These are phyloP conservation scores for Solanum lycopersicoides DNA, from an alignment of 257 asterid genomes.

Conservation along the genomic window DNA sequence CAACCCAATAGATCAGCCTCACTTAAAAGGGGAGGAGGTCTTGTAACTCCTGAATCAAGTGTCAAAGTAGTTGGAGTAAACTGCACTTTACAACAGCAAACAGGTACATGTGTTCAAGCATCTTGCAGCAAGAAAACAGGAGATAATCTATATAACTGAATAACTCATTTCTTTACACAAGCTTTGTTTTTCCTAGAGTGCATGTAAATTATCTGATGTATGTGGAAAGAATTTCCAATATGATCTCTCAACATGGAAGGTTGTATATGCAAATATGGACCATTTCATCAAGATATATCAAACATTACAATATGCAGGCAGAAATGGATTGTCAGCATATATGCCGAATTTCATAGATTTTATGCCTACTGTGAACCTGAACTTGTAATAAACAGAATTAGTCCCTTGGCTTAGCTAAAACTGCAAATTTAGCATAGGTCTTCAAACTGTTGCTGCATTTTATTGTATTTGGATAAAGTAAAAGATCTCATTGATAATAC, in stretches of 20 bases:
- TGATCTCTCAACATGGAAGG: background rate
- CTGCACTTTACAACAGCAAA: constrained; percentile 30
- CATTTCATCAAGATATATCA: background rate
- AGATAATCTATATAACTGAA: background rate
- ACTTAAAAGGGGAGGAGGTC: constrained; percentile 93
- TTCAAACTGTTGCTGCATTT: background rate
- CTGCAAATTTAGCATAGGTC: background rate
- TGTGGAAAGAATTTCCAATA: background rate
- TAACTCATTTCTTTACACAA: background rate
- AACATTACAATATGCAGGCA: background rate
- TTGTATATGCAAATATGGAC: background rate
- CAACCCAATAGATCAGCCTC: constrained; percentile 93
- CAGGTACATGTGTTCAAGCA: background rate
- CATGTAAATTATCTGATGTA: background rate
- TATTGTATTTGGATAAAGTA: background rate
- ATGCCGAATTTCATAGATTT: background rate
- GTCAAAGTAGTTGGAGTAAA: constrained; percentile 75
- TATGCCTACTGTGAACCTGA: background rate
- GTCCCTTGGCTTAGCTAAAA: background rate
- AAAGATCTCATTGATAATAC: background rate
- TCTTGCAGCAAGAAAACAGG: background rate
- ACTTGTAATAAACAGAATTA: background rate
- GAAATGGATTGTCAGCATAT: background rate
- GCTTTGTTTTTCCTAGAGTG: background rate
- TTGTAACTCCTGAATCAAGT: constrained; percentile 92